phyloP scores from a whole-genome alignment of 2,329 filamentous ascomycete species.

The Fusarium kyushuense region DNA sequence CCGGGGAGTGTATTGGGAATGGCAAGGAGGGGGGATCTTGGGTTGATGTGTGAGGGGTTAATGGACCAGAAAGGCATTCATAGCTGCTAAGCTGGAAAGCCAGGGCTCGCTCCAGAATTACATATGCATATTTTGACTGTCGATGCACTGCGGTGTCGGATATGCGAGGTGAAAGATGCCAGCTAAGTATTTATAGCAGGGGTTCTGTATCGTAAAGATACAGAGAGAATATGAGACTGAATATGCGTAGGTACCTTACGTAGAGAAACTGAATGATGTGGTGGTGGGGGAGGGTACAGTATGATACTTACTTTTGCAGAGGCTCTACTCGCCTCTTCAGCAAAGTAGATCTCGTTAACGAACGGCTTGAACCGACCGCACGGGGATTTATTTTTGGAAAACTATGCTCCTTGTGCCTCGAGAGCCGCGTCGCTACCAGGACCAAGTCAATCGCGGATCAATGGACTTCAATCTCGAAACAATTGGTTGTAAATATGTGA shows the following conservation, averaged over 20 bases:
- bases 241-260: conserved; percentile 15
- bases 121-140: conserved; percentile 25
- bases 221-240: conserved; percentile 26
- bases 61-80: conserved; percentile 6
- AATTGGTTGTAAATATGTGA: conserved; percentile 29
- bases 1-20: not conserved
- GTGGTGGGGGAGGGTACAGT: conserved; percentile 8
- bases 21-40: conserved; percentile 18
- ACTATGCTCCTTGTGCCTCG: not conserved
- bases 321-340: not conserved
- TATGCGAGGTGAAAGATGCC: conserved; percentile 27
- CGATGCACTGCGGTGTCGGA: conserved; percentile 12
- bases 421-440: not conserved
- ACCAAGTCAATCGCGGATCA: conserved; percentile 6
- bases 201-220: conserved; percentile 29
- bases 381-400: conserved; percentile 1
- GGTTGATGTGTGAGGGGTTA: conserved; percentile 45
- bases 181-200: conserved; percentile 20
- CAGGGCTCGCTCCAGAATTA: conserved; percentile 39
- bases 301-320: not conserved
- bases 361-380: not conserved
- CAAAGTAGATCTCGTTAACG: conserved; percentile 5
- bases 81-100: conserved; percentile 6
- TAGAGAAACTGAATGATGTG: conserved; percentile 1
- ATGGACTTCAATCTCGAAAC: conserved; percentile 12